These are phyloP conservation scores for Ceratocystis eucalypticola DNA, from an alignment of 2,329 filamentous ascomycete genomes.

Conservation along the genomic window DNA sequence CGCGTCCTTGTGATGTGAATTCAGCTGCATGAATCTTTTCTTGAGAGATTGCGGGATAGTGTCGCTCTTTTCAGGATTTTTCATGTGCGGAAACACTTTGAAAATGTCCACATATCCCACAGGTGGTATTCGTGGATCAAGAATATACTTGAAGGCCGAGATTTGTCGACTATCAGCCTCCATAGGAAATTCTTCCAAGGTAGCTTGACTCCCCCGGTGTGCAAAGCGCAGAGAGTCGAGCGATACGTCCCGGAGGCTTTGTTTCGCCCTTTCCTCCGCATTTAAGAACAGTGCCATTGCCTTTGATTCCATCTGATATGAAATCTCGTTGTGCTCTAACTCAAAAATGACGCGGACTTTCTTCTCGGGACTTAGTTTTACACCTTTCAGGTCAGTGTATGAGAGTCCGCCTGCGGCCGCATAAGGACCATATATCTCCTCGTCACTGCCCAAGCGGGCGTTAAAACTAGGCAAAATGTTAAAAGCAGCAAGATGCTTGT, in stretches of 20 bases:
- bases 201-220: neutral
- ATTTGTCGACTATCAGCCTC: constrained; percentile 9
- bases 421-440: constrained; percentile 3
- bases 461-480: constrained; percentile 11
- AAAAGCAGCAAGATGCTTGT: constrained; percentile 12
- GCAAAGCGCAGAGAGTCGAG: neutral
- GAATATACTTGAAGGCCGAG: constrained; percentile 26
- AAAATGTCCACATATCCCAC: constrained; percentile 23
- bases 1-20: constrained; percentile 29
- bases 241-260: constrained; percentile 13
- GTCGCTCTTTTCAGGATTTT: constrained; percentile 22
- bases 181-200: neutral
- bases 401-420: neutral
- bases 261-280: neutral
- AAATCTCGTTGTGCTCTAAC: constrained; percentile 10
- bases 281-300: constrained; percentile 18
- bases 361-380: neutral
- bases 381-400: neutral
- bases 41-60: constrained; percentile 23
- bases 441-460: neutral
- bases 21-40: constrained; percentile 26
- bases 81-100: constrained; percentile 26
- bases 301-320: constrained; percentile 14
- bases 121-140: constrained; percentile 23
- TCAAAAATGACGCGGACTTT: constrained; percentile 7